These are phyloP conservation scores for Colletotrichum navitas DNA, from an alignment of 2,329 filamentous ascomycete species.

Conservation along the genomic window DNA sequence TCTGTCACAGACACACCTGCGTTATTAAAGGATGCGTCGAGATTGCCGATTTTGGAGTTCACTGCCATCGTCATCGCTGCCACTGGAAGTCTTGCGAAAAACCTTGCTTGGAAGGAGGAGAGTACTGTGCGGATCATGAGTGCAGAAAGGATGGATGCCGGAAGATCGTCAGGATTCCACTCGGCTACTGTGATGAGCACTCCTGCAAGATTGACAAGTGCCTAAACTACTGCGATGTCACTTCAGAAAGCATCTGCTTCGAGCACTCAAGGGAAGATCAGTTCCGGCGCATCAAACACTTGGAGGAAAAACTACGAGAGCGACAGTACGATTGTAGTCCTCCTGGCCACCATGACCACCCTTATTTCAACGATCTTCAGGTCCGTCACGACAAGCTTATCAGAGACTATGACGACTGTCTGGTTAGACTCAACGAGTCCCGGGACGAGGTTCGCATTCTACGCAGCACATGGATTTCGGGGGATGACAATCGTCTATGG, in stretches of 20 bases:
- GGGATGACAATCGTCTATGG: slow-evolving; percentile 32
- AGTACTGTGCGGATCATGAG: slow-evolving; percentile 33
- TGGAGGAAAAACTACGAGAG: slow-evolving; percentile 26
- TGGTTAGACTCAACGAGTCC: slow-evolving; percentile 14
- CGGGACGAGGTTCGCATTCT: slow-evolving; percentile 28
- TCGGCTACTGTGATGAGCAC: slow-evolving; percentile 34
- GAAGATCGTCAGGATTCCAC: slow-evolving; percentile 9
- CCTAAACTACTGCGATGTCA: slow-evolving; percentile 33
- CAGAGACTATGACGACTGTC: slow-evolving; percentile 30
- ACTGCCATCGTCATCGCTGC: slow-evolving; percentile 28
- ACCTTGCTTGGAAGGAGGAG: slow-evolving; percentile 5
- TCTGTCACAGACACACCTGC: slow-evolving; percentile 37
- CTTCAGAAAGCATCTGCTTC: slow-evolving; percentile 27
- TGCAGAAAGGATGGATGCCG: slow-evolving; percentile 27
- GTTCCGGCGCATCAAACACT: slow-evolving; percentile 22
- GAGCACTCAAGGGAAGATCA: slow-evolving; percentile 35
- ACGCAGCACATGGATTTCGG: slow-evolving; percentile 26
- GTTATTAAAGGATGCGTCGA: slow-evolving; percentile 25
- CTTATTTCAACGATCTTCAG: slow-evolving; percentile 28
- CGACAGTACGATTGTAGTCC: not conserved
- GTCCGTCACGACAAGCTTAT: slow-evolving; percentile 29
- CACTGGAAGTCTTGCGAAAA: slow-evolving; percentile 28
- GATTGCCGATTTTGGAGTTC: slow-evolving; percentile 14
- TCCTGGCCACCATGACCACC: not conserved
- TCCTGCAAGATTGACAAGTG: slow-evolving; percentile 37